Percentiles rank a stretch among this genome's conserved stretches.
Evolutionary conservation across 2,329 filamentous ascomycete species (phyloP).

Genomic region (Chrysosphaeria jannelii): DNA sequence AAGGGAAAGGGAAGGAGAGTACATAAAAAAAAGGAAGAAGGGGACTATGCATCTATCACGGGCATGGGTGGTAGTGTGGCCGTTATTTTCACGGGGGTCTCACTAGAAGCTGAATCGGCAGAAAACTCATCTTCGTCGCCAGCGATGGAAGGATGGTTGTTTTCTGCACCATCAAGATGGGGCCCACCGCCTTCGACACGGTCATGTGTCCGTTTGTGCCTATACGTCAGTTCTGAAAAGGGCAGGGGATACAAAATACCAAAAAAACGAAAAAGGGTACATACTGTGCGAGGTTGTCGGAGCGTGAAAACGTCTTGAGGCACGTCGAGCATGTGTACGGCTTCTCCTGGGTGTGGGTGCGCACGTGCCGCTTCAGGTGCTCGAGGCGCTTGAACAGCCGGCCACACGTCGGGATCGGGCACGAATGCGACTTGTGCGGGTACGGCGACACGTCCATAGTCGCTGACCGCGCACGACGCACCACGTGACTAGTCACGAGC

Average conservation of each 20-base stretch:
- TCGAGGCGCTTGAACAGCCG: conserved; percentile 96
- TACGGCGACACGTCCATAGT: conserved; percentile 95
- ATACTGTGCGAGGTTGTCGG: conserved; percentile 96
- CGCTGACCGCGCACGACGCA: conserved; percentile 72
- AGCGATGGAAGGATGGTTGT: conserved; percentile 34
- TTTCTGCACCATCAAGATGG: too few relatives aligned
- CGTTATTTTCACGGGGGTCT: too few relatives aligned
- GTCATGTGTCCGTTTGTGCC: conserved; percentile 54
- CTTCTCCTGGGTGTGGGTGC: conserved; percentile 96
- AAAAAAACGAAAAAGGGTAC: conserved; percentile 13
- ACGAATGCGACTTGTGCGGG: conserved; percentile 92
- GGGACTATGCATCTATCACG: too few relatives aligned
- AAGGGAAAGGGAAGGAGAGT: too few relatives aligned
- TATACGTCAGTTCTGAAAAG: conserved; percentile 10
- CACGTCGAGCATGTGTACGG: conserved; percentile 94
- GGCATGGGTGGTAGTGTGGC: too few relatives aligned
- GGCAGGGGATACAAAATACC: conserved; percentile 5
- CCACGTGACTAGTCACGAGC: conserved; percentile 40
- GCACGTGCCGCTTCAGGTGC: conserved; percentile 97
- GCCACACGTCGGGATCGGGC: conserved; percentile 93
- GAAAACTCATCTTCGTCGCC: conserved; percentile 63
- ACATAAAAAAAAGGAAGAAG: too few relatives aligned
- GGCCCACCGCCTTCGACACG: conserved; percentile 29
- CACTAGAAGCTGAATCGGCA: too few relatives aligned
- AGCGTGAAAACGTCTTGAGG: conserved; percentile 95